Percentiles rank a stretch among this genome's conserved stretches.
phyloP scores from a whole-genome alignment of 176 grass and related monocot genomes.

The Avena atlantica region DNA sequence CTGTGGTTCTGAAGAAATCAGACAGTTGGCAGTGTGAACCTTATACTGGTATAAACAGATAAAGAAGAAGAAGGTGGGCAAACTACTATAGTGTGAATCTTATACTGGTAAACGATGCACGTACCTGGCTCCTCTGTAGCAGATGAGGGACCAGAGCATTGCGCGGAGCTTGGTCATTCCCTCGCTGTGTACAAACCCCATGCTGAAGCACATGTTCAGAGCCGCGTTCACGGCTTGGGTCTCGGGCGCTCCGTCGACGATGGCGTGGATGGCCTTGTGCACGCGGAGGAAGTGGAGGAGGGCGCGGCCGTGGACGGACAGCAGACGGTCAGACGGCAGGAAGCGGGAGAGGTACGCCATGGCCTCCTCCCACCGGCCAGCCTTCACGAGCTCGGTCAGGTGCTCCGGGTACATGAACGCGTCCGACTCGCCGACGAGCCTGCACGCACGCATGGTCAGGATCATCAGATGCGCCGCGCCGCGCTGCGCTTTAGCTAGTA shows the following conservation, averaged over 20 bases:
- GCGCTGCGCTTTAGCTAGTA: background rate
- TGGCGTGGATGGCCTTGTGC: conserved; percentile 2
- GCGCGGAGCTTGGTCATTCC: background rate
- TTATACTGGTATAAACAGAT: too few species aligned
- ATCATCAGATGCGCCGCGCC: background rate
- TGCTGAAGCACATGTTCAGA: background rate
- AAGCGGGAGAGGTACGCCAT: background rate
- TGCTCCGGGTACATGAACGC: background rate
- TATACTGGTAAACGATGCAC: background rate
- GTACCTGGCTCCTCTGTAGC: background rate
- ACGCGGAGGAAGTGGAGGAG: conserved; percentile 21
- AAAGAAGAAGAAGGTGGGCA: too few species aligned
- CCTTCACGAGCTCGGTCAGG: background rate
- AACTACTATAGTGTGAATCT: too few species aligned
- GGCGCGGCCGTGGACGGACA: background rate
- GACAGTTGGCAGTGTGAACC: too few species aligned
- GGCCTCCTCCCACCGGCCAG: background rate
- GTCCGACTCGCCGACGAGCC: background rate
- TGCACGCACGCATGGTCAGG: background rate
- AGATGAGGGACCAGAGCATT: background rate
- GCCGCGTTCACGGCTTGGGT: background rate
- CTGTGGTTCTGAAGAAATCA: background rate
- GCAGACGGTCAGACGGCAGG: background rate
- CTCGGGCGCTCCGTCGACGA: background rate
- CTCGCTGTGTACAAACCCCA: background rate